These are phyloP conservation scores for Fusarium zealandicum DNA, from an alignment of 2,329 filamentous ascomycete species.

Conservation along the genomic window DNA sequence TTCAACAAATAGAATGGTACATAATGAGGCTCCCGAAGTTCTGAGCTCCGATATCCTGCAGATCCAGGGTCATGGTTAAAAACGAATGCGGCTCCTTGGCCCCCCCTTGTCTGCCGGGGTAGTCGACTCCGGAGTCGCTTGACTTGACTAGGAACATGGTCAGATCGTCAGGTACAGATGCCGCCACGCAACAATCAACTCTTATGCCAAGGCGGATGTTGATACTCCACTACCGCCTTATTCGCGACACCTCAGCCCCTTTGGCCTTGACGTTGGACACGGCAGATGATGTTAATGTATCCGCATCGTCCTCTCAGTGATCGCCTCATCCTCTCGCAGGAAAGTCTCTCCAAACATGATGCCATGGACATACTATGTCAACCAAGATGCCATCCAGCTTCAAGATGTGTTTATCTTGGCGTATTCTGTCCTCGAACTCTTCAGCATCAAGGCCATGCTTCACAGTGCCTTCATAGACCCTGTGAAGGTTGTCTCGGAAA, in stretches of 20 bases:
- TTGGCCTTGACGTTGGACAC: conserved; percentile 1
- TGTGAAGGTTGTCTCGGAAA: neutral
- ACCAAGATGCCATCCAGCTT: neutral
- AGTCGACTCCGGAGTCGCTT: neutral
- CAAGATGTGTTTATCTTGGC: neutral
- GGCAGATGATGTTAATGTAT: conserved; percentile 2
- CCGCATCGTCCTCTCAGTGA: neutral
- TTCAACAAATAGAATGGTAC: neutral
- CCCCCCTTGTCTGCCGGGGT: conserved; percentile 5
- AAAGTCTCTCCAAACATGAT: conserved; percentile 1
- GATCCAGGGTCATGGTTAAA: conserved; percentile 12
- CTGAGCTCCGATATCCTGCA: conserved; percentile 12
- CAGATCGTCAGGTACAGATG: conserved; percentile 11
- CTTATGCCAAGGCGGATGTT: conserved; percentile 5
- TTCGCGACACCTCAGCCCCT: neutral
- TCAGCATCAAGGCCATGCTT: neutral
- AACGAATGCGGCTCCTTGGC: conserved; percentile 3
- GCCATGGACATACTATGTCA: neutral
- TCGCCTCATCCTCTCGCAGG: neutral
- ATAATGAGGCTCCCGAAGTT: conserved; percentile 13
- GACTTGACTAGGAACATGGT: conserved; percentile 11
- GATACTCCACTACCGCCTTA: neutral
- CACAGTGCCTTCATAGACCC: conserved; percentile 10
- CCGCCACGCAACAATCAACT: neutral
- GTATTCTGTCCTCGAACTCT: neutral